A percentile compares a stretch with the other conserved stretches of the same genome.
phyloP scores from a whole-genome alignment of 768 basidiomycete species.

The Leccinum subgranulosum region DNA sequence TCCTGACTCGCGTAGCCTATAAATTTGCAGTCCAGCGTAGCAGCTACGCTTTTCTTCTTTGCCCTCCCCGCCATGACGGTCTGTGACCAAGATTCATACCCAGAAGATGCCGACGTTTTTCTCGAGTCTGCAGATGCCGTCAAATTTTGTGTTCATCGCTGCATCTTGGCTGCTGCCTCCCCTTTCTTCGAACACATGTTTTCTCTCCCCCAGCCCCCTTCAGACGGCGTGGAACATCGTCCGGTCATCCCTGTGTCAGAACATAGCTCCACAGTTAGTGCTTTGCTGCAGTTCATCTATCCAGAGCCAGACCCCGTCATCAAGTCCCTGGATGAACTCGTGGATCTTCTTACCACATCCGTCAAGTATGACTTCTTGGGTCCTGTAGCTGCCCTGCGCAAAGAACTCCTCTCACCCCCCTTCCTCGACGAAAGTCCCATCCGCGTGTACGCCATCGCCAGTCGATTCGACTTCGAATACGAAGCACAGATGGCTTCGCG shows the following conservation, averaged over 20 bases:
- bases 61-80: slow-evolving; percentile 26
- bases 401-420: slow-evolving; percentile 45
- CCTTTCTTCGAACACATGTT: slow-evolving; percentile 72
- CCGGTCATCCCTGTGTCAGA: slow-evolving; percentile 60
- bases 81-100: slow-evolving; percentile 36
- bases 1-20: slow-evolving; percentile 17
- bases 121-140: slow-evolving; percentile 43
- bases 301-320: slow-evolving; percentile 55
- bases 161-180: slow-evolving; percentile 60
- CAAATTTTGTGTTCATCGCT: slow-evolving; percentile 60
- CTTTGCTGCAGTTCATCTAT: slow-evolving; percentile 59
- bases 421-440: slow-evolving; percentile 49
- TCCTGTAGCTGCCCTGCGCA: slow-evolving; percentile 48
- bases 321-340: slow-evolving; percentile 50
- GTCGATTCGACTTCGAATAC: slow-evolving; percentile 58
- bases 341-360: slow-evolving; percentile 48
- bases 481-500: slow-evolving; percentile 61
- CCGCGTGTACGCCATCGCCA: slow-evolving; percentile 70
- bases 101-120: slow-evolving; percentile 50
- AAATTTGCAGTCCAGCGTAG: slow-evolving; percentile 9
- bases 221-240: slow-evolving; percentile 23
- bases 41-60: not conserved
- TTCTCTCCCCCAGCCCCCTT: slow-evolving; percentile 51
- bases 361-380: slow-evolving; percentile 61
- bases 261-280: slow-evolving; percentile 39